Percentiles rank a stretch among this genome's conserved stretches.
Conservation (phyloP, 768 basidiomycete genomes). For the Coprinopsis cinerea region DNA sequence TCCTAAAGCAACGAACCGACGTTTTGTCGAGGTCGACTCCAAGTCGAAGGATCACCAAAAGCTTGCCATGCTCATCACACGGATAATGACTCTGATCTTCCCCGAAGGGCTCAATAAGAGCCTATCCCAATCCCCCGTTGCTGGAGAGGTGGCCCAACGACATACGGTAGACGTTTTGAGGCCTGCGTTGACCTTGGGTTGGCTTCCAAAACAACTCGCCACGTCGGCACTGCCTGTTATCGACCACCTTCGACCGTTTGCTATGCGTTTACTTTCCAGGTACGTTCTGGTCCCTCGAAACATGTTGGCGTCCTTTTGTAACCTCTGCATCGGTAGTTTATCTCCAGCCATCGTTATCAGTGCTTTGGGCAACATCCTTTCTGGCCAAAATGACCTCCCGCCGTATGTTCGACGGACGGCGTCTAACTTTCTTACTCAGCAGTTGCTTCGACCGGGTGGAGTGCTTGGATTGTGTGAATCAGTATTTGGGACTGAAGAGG, state of each 20-base stretch:
- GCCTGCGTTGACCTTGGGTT: slow-evolving; percentile 61
- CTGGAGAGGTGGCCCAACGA: slow-evolving; percentile 47
- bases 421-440: slow-evolving; percentile 58
- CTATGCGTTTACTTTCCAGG: slow-evolving; percentile 57
- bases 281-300: slow-evolving; percentile 31
- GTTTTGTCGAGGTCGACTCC: slow-evolving; percentile 34
- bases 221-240: slow-evolving; percentile 31
- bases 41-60: slow-evolving; percentile 31
- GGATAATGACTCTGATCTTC: slow-evolving; percentile 47
- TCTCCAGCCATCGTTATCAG: slow-evolving; percentile 61
- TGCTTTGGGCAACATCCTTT: slow-evolving; percentile 56
- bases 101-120: slow-evolving; percentile 42
- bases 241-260: slow-evolving; percentile 43
- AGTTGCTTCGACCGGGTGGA: slow-evolving; percentile 66
- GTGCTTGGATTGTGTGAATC: slow-evolving; percentile 64
- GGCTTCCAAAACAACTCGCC: slow-evolving; percentile 55
- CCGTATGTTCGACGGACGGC: slow-evolving; percentile 54
- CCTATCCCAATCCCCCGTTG: slow-evolving; percentile 54
- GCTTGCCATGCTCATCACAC: slow-evolving; percentile 37
- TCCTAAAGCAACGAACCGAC: slow-evolving; percentile 30
- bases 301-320: slow-evolving; percentile 15
- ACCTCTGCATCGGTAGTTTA: slow-evolving; percentile 36
- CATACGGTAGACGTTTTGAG: slow-evolving; percentile 55
- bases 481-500: slow-evolving; percentile 60
- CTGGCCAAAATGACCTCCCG: slow-evolving; percentile 36